Base-by-base conservation (phyloP, 2,329 filamentous ascomycete genomes). In the Trichoderma afroharzianum region DNA sequence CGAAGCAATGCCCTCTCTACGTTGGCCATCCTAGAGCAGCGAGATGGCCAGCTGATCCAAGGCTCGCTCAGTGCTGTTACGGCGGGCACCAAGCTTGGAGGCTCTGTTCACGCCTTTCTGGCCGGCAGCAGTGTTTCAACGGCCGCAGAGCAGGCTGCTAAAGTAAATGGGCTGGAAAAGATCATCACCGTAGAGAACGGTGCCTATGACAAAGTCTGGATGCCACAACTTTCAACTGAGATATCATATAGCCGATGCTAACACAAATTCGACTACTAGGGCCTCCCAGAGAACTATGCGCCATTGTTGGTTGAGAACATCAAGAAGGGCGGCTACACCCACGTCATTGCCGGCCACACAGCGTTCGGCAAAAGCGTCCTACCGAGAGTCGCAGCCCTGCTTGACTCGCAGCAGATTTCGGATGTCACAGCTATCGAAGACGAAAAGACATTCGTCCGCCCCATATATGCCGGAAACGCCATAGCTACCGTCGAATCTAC, bases 381-480 rank as follows among this genome's bases (percentile, higher is more conserved):
- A 83, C 96, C 96, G 50, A 91, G 96, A 74, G 93, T 98, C 18
- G 94, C 96, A 24, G 96, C 96, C 24, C 85, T 99, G 70, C 87
- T 99, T 72, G 96, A 99, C 81, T 90, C 92, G 43, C 95, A 98
- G 83, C 95, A 97, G 80, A 90, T 99, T 73, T 97, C 95, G 58
- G 96, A 99, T 80, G 93, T 98, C 76, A 98, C 91, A 21, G 87
- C 83, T 1, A 92, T 99, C 79, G 90, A 98, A 82, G 89, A 89
- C 82, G 95, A 97, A 81, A 95, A 95, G 81, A 98, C 94, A 14
- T 99, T 99, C 78, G 92, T 98, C 70, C 92, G 96, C 71, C 95
- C 96, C 32, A 98, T 99, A 79, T 99, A 99, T 81, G 96, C 96
- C 71, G 96, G 96, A 70, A 99, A 99, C 80, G 96, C 95, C 62